Conservation (phyloP, 768 basidiomycete species). For the Cystoderma amianthinum region DNA sequence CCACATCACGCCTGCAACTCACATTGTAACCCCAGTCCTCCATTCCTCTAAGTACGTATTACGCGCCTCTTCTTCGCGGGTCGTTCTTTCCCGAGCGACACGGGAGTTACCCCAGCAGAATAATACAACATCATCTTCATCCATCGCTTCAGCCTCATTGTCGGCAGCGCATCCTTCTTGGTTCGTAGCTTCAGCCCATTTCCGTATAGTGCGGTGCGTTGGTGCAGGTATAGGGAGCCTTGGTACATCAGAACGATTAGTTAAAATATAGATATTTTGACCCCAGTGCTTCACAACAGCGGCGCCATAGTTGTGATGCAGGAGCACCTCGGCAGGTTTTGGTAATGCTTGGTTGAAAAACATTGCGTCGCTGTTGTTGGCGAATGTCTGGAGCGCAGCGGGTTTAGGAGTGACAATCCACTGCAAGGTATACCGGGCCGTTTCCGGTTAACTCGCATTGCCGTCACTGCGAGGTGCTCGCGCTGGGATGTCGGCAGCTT, state of each 20-base stretch:
- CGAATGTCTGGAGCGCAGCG: neutral
- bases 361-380: neutral
- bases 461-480: too few relatives aligned
- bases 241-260: conserved; percentile 2
- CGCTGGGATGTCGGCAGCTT: conserved; percentile 1
- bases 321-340: conserved; percentile 5
- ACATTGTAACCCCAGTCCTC: neutral
- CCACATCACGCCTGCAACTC: too few relatives aligned
- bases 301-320: conserved; percentile 9
- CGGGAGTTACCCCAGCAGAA: neutral
- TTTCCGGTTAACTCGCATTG: too few relatives aligned
- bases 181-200: neutral
- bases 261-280: conserved; percentile 1
- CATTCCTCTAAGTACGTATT: neutral
- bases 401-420: neutral
- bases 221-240: neutral
- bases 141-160: neutral
- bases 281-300: conserved; percentile 10
- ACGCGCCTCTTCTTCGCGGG: neutral
- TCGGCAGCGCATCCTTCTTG: too few relatives aligned
- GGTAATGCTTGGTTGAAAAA: neutral
- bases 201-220: neutral
- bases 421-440: too few relatives aligned
- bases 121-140: neutral
- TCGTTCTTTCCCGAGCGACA: neutral